Conservation (phyloP, 768 basidiomycete species). For the Russula griseocarnosa region DNA sequence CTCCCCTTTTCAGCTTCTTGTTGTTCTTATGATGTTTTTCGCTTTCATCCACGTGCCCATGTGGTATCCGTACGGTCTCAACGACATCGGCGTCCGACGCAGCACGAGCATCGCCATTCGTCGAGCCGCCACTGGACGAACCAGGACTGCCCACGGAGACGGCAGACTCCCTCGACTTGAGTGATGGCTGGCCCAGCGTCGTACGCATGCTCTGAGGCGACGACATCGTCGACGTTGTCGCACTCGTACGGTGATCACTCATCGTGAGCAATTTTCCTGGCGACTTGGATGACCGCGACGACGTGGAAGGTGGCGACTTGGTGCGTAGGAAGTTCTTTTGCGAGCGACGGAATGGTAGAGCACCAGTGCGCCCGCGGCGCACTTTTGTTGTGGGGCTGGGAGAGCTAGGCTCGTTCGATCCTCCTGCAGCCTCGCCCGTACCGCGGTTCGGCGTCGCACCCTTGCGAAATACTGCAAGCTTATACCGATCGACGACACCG, state of each 20-base stretch:
- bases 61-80: conserved; percentile 20
- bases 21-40: conserved; percentile 54
- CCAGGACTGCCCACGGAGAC: conserved; percentile 68
- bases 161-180: conserved; percentile 79
- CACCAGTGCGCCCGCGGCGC: conserved; percentile 63
- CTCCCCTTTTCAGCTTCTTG: conserved; percentile 83
- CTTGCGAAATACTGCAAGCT: conserved; percentile 81
- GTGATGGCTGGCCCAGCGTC: conserved; percentile 53
- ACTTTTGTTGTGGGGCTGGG: conserved; percentile 50
- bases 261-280: conserved; percentile 38
- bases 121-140: conserved; percentile 66
- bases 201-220: conserved; percentile 52
- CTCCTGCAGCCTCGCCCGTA: conserved; percentile 45
- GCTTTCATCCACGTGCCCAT: conserved; percentile 33
- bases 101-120: conserved; percentile 44
- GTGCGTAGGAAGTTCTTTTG: conserved; percentile 70
- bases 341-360: conserved; percentile 67
- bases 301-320: conserved; percentile 57
- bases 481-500: conserved; percentile 87
- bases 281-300: conserved; percentile 37
- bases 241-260: conserved; percentile 46
- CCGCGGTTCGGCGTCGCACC: conserved; percentile 60
- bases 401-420: conserved; percentile 39
- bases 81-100: conserved; percentile 23
- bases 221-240: conserved; percentile 45